Conservation (phyloP, 2,329 filamentous ascomycete species). For the Ophiosphaerella herpotricha region DNA sequence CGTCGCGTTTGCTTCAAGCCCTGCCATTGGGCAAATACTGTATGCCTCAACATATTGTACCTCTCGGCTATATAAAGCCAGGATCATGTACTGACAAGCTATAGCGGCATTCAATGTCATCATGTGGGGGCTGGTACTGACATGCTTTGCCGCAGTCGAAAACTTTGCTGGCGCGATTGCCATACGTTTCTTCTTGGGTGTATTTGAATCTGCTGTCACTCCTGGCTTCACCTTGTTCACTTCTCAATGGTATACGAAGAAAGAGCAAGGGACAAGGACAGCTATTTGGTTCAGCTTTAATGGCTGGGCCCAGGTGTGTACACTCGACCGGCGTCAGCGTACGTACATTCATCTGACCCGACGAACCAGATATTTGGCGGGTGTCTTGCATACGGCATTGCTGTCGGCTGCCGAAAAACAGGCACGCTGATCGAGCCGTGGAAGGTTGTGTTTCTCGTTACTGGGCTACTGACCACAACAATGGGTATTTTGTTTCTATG, state of each 20-base stretch:
- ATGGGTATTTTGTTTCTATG: constrained; percentile 52
- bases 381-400: constrained; percentile 66
- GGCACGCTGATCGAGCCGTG: constrained; percentile 65
- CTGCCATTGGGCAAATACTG: constrained; percentile 69
- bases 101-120: constrained; percentile 63
- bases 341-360: not conserved
- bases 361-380: constrained; percentile 61
- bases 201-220: constrained; percentile 70
- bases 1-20: constrained; percentile 66
- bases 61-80: not conserved
- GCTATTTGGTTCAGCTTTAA: constrained; percentile 73
- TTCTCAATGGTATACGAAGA: constrained; percentile 73
- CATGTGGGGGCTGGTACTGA: constrained; percentile 65
- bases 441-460: constrained; percentile 62
- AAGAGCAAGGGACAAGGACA: constrained; percentile 66
- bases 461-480: constrained; percentile 49
- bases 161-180: constrained; percentile 66
- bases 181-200: constrained; percentile 69
- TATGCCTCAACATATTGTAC: not conserved
- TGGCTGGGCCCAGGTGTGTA: constrained; percentile 56
- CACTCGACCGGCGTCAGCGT: constrained; percentile 27
- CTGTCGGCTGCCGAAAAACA: constrained; percentile 58
- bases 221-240: constrained; percentile 72
- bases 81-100: constrained; percentile 2
- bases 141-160: constrained; percentile 65